These are phyloP conservation scores for Aspergillus sp. DNA, from an alignment of 2,329 filamentous ascomycete species.

Conservation along the genomic window DNA sequence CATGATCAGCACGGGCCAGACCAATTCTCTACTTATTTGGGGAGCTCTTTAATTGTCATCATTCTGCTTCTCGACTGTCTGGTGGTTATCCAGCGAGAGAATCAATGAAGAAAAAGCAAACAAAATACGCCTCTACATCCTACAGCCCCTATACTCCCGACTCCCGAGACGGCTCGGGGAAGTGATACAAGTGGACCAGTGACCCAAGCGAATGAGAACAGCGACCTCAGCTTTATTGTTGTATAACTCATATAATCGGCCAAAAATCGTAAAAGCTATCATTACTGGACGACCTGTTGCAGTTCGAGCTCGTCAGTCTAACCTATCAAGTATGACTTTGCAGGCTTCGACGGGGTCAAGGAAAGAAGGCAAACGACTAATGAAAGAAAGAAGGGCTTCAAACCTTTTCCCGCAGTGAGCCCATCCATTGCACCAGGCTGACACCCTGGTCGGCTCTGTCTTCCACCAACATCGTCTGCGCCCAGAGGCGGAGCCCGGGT, in stretches of 20 bases:
- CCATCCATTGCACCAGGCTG: slow-evolving; percentile 92
- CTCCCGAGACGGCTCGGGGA: no score
- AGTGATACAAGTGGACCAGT: slow-evolving; percentile 5
- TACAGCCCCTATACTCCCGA: background rate
- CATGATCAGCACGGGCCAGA: slow-evolving; percentile 20
- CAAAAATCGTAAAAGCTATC: slow-evolving; percentile 21
- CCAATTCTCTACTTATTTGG: slow-evolving; percentile 12
- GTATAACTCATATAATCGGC: slow-evolving; percentile 22
- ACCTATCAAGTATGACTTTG: slow-evolving; percentile 13
- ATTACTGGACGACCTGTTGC: slow-evolving; percentile 35
- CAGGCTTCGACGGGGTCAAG: slow-evolving; percentile 4
- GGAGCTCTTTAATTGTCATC: background rate
- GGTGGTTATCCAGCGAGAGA: background rate
- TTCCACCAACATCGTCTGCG: slow-evolving; percentile 91
- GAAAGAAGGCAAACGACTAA: slow-evolving; percentile 11
- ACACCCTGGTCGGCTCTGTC: slow-evolving; percentile 92
- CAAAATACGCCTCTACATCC: background rate
- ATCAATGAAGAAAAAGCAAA: slow-evolving; percentile 2
- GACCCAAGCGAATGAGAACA: slow-evolving; percentile 4
- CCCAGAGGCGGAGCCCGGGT: slow-evolving; percentile 92
- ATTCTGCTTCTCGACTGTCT: background rate
- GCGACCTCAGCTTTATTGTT: slow-evolving; percentile 22
- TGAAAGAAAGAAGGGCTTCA: slow-evolving; percentile 28
- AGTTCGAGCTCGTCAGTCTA: slow-evolving; percentile 25
- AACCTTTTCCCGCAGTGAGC: slow-evolving; percentile 91